Percentiles rank a stretch among this genome's conserved stretches.
Evolutionary conservation across 192 early-diverging fungal species (phyloP).

Genomic region (Backusella morwellensis): DNA sequence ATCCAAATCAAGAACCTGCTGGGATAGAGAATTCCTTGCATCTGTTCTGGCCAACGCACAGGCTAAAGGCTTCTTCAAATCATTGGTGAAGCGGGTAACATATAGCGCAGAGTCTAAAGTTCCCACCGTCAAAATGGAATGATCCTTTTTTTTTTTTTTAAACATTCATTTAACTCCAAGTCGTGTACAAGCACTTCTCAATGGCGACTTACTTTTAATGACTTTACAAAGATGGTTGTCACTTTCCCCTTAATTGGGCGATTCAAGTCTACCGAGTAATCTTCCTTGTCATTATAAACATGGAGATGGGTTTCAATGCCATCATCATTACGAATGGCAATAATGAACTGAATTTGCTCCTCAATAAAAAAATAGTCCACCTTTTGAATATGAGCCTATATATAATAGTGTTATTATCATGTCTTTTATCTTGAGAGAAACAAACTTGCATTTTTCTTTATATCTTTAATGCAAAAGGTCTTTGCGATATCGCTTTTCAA

Average conservation of each 20-base stretch:
- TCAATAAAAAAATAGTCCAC: not conserved
- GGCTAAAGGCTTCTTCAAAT: not conserved
- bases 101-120: conserved; percentile 5
- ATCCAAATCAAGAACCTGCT: not conserved
- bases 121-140: not conserved
- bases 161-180: not conserved
- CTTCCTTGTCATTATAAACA: not conserved
- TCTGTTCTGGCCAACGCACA: conserved; percentile 5
- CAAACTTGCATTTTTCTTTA: not conserved
- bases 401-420: not conserved
- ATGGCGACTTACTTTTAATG: not conserved
- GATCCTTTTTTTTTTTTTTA: not conserved
- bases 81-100: not conserved
- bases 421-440: not conserved
- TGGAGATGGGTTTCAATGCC: not conserved
- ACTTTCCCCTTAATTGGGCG: not conserved
- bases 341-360: not conserved
- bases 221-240: not conserved
- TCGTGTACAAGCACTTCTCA: not conserved
- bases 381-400: conserved; percentile 23
- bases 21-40: not conserved
- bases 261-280: not conserved
- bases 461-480: not conserved
- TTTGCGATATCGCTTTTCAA: not conserved
- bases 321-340: not conserved